These are phyloP conservation scores for Aspergillus latus DNA, from an alignment of 2,329 filamentous ascomycete species.

Conservation along the genomic window DNA sequence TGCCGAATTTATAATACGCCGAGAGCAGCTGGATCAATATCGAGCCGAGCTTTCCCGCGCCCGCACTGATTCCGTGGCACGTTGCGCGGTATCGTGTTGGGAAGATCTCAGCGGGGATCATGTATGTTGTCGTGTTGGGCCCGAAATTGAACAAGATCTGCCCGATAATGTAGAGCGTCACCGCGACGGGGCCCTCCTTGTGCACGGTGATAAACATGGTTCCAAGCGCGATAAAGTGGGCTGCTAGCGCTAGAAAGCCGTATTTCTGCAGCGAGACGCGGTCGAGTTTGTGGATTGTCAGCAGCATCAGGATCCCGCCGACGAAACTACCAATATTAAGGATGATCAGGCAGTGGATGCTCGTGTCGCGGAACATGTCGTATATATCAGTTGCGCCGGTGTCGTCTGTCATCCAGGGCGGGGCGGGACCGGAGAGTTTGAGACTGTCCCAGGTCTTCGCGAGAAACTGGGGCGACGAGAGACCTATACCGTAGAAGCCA, in stretches of 20 bases:
- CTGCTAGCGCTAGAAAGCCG: conserved; percentile 44
- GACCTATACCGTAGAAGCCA: conserved; percentile 58
- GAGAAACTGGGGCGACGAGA: conserved; percentile 46
- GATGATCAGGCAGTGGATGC: conserved; percentile 41
- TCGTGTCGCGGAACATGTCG: conserved; percentile 41
- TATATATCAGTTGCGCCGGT: conserved; percentile 44
- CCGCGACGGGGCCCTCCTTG: conserved; percentile 35
- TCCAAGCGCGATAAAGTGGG: conserved; percentile 46
- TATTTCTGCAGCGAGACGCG: conserved; percentile 46
- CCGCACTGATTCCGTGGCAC: conserved; percentile 56
- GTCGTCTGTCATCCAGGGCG: conserved; percentile 39
- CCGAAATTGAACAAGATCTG: conserved; percentile 52
- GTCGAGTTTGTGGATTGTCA: conserved; percentile 41
- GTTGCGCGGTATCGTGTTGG: conserved; percentile 56
- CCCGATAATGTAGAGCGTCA: conserved; percentile 47
- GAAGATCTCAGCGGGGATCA: conserved; percentile 58
- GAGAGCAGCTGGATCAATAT: conserved; percentile 44
- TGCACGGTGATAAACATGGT: conserved; percentile 44
- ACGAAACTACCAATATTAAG: conserved; percentile 45
- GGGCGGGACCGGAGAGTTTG: conserved; percentile 28
- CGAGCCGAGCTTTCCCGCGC: conserved; percentile 54
- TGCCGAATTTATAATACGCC: conserved; percentile 42
- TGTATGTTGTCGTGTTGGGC: conserved; percentile 44
- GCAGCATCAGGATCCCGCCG: conserved; percentile 44
- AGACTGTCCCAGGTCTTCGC: conserved; percentile 43